Conservation (phyloP, 139 green algal genomes). For the Pycnococcus provasolii region DNA sequence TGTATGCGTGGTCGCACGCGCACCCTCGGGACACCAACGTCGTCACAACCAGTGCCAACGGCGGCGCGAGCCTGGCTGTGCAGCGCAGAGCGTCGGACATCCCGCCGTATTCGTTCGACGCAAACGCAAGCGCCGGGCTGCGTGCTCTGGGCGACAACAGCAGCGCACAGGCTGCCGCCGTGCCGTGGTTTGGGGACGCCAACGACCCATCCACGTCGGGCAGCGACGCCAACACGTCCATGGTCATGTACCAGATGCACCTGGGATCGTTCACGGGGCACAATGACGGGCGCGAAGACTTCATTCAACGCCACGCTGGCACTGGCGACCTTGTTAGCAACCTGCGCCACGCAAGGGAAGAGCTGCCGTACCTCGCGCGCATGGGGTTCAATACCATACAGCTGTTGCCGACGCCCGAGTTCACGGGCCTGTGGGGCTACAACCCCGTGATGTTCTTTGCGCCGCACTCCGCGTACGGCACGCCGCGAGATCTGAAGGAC, state of each 20-base stretch:
- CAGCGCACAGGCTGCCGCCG: no score
- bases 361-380: constrained; percentile 31
- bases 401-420: constrained; percentile 52
- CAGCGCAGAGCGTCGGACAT: no score
- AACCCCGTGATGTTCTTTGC: constrained; percentile 46
- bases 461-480: constrained; percentile 39
- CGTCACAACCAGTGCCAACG: no score
- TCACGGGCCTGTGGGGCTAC: constrained; percentile 44
- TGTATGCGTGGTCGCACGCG: no score
- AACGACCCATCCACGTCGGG: constrained; percentile 10
- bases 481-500: constrained; percentile 38
- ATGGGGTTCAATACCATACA: constrained; percentile 38
- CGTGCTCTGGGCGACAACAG: no score
- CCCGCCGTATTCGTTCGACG: no score
- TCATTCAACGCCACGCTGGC: not conserved
- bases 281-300: constrained; percentile 1
- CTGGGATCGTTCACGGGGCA: constrained; percentile 49
- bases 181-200: no score
- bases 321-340: constrained; percentile 11
- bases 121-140: no score
- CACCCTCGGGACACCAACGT: no score
- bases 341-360: not conserved
- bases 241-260: constrained; percentile 61
- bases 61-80: no score
- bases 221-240: constrained; percentile 33